phyloP scores from a whole-genome alignment of 192 early-diverging fungal species.

The Fimicolochytrium jonesii region DNA sequence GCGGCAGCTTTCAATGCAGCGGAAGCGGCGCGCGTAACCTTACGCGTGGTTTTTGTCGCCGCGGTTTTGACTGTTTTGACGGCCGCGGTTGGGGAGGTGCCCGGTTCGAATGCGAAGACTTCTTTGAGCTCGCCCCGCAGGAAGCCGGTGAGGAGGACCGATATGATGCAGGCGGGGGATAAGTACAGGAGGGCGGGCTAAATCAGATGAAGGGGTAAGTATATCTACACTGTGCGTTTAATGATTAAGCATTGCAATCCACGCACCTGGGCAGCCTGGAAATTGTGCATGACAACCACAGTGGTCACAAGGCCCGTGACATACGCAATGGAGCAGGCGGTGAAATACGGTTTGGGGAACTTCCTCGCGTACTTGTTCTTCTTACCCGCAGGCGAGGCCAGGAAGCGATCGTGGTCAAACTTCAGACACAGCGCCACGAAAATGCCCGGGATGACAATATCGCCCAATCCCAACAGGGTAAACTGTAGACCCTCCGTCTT shows the following conservation, averaged over 20 bases:
- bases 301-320: slow-evolving; percentile 81
- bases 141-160: slow-evolving; percentile 55
- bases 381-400: slow-evolving; percentile 51
- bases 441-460: slow-evolving; percentile 93
- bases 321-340: slow-evolving; percentile 74
- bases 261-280: slow-evolving; percentile 83
- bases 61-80: no score
- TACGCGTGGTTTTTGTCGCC: background rate
- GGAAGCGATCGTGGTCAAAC: slow-evolving; percentile 78
- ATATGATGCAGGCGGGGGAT: slow-evolving; percentile 92
- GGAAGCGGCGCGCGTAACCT: background rate
- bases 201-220: slow-evolving; percentile 1
- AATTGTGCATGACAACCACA: slow-evolving; percentile 90
- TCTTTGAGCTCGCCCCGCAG: slow-evolving; percentile 38
- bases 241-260: background rate
- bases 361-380: slow-evolving; percentile 46
- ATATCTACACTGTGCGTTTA: background rate
- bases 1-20: background rate
- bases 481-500: slow-evolving; percentile 51
- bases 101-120: slow-evolving; percentile 34
- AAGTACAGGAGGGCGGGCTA: slow-evolving; percentile 91
- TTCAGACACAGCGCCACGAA: slow-evolving; percentile 87
- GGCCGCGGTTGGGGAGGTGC: no score
- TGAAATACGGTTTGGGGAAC: slow-evolving; percentile 89
- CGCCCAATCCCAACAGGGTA: slow-evolving; percentile 93